Conservation (phyloP, 2,329 filamentous ascomycete species). For the Curvularia sp. region DNA sequence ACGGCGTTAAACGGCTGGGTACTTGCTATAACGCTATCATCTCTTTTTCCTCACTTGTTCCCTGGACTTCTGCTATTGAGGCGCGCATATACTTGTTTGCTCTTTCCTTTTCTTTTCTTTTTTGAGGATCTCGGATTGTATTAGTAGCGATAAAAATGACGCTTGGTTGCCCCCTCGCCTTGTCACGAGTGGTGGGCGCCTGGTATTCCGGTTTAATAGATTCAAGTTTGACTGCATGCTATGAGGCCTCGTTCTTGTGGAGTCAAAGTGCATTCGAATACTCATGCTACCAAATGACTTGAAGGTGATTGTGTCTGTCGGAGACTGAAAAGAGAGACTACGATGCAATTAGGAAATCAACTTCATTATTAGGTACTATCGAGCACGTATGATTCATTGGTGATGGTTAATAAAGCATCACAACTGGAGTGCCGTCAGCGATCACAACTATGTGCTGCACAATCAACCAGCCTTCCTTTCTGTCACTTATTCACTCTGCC, state of each 20-base stretch:
- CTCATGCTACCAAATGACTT: not conserved
- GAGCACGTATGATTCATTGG: not conserved
- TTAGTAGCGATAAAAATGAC: constrained; percentile 8
- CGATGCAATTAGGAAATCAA: not conserved
- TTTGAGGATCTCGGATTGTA: constrained; percentile 5
- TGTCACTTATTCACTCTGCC: not conserved
- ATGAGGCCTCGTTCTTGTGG: too few species aligned
- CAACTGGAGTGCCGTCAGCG: not conserved
- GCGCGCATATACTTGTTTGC: not conserved
- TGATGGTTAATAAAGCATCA: not conserved
- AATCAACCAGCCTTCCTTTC: not conserved
- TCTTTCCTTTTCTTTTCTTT: not conserved
- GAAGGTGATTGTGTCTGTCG: not conserved
- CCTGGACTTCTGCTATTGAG: not conserved
- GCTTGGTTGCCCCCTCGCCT: not conserved
- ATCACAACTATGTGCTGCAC: too few species aligned
- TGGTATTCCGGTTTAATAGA: constrained; percentile 3
- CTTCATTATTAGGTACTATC: not conserved
- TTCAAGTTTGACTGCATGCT: not conserved
- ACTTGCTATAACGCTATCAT: not conserved
- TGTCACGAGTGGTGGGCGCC: not conserved
- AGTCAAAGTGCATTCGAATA: not conserved
- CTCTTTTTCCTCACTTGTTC: not conserved
- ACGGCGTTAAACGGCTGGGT: constrained; percentile 13
- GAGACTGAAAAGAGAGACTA: not conserved